Evolutionary conservation across 106 monocot genomes (phyloP), one percentile per base, ranked within the genome.

Genomic region (Dendrobium catenatum): DNA sequence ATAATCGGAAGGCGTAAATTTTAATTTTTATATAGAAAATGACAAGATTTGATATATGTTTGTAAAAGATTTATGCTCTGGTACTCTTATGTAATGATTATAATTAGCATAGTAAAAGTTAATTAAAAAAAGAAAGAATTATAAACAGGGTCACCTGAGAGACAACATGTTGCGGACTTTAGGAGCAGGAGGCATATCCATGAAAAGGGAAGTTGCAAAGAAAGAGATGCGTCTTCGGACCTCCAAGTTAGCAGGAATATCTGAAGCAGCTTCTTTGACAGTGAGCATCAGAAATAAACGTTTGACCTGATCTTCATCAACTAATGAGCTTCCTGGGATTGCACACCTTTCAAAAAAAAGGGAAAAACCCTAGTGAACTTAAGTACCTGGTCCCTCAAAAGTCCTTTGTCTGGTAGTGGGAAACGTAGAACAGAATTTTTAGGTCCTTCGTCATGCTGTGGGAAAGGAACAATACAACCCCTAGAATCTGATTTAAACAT

Each of bases 121-220:
- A n/a, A 46, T 27, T 15, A 54, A n/a, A 44, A 56, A 26, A 54
- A 16, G 6, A 22, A 26, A 79, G 73, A 20, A 41, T 7, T 19
- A 72, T 29, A 41, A 15, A 15, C 51, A n/a, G 22, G 4, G 20
- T 67, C 82, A 93, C 92, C 92, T 90, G 83, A 93, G 90, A 72
- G 92, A 93, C 72, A 93, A 82, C 92, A 93, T 93, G 84, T 85
- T 85, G 64, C 81, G 82, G 67, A 93, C 86, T 83, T 81, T 88
- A 13, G 92, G 92, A 67, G 92, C 88, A 81, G 49, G 27, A 42
- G 92, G 92, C 79, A 93, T 90, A 77, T 88, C 81, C 92, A 93
- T 93, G 67, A 93, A 93, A 79, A 93, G 88, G 72, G 92, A 93
- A 51, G 89, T 93, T 40, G 92, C 84, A 80, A 93, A 90, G 75